phyloP scores from a whole-genome alignment of 306 rosid species.

The Gillenia trifoliata region DNA sequence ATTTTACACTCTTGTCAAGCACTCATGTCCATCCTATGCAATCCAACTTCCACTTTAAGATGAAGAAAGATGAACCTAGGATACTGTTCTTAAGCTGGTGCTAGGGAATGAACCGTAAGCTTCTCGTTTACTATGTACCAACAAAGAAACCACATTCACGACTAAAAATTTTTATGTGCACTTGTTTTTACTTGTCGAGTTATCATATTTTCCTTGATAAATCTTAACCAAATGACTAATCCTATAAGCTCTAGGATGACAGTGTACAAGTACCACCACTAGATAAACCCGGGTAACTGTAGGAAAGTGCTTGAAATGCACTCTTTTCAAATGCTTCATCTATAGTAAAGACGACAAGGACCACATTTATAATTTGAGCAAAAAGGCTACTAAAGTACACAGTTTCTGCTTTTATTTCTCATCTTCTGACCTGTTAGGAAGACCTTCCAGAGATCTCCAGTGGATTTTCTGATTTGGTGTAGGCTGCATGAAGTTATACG shows the following conservation, averaged over 20 bases:
- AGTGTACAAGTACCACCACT: neutral
- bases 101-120: neutral
- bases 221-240: neutral
- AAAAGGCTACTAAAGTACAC: conserved; percentile 13
- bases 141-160: neutral
- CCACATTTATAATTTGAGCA: neutral
- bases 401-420: neutral
- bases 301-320: neutral
- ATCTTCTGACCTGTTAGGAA: conserved; percentile 71
- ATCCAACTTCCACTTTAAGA: neutral
- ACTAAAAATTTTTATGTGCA: neutral
- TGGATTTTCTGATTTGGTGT: conserved; percentile 88
- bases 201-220: neutral
- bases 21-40: neutral
- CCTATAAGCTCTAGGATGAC: neutral
- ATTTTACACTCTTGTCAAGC: neutral
- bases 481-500: conserved; percentile 60
- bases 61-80: neutral
- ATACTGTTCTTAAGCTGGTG: neutral
- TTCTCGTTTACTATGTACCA: neutral
- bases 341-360: neutral
- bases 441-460: conserved; percentile 96
- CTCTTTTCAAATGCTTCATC: neutral
- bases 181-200: neutral
- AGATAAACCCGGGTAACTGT: neutral